Conservation (phyloP, 2,329 filamentous ascomycete species). For the Colletotrichum sp. region DNA sequence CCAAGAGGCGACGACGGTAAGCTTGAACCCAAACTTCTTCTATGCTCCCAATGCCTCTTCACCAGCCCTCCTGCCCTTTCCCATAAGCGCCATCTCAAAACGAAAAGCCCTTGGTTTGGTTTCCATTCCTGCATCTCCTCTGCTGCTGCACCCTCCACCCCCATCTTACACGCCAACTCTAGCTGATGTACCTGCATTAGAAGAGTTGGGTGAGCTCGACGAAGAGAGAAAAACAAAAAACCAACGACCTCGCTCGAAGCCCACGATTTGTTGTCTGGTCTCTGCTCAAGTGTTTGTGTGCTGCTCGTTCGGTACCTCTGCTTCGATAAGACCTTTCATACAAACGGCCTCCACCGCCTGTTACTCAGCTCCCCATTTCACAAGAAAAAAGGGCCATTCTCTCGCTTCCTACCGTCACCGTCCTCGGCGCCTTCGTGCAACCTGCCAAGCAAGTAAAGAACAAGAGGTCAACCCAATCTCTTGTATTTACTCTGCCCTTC, state of each 20-base stretch:
- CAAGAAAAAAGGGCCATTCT: conserved; percentile 13
- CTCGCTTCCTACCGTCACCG: conserved; percentile 18
- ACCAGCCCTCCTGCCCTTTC: not conserved
- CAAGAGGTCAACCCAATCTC: not conserved
- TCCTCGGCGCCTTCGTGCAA: conserved; percentile 17
- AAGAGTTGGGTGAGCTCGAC: conserved; percentile 21
- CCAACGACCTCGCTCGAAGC: not conserved
- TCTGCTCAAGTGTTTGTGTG: conserved; percentile 10
- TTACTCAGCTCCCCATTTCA: conserved; percentile 12
- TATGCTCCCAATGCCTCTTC: conserved; percentile 20
- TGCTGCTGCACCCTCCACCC: not conserved
- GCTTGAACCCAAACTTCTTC: conserved; percentile 11
- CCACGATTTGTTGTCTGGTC: not conserved
- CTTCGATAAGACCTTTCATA: conserved; percentile 6
- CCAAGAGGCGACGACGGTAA: conserved; percentile 25
- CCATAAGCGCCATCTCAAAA: not conserved
- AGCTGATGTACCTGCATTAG: conserved; percentile 24
- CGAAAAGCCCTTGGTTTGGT: not conserved
- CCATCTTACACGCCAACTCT: conserved; percentile 17
- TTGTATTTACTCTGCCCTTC: not conserved
- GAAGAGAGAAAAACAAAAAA: conserved; percentile 2
- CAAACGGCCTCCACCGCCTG: conserved; percentile 20
- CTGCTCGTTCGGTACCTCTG: not conserved
- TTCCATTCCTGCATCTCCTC: conserved; percentile 8
- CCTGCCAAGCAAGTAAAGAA: not conserved